Percentiles rank a stretch among this genome's conserved stretches.
Conservation (phyloP, 179 eudicot genomes). For the Silene vulgaris region DNA sequence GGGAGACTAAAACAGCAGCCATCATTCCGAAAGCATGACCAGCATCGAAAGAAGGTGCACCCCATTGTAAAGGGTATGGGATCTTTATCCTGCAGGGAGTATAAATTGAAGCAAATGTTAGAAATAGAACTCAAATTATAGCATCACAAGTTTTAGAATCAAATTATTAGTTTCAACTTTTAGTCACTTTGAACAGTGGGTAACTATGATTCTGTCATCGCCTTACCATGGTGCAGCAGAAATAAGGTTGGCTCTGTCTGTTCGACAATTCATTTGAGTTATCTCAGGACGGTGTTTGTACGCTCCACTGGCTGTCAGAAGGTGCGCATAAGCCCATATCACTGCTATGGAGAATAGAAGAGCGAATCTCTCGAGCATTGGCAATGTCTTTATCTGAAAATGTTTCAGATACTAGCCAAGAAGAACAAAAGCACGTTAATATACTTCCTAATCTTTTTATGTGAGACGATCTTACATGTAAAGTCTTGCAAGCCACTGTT, state of each 20-base stretch:
- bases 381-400: constrained; percentile 68
- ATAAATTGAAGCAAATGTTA: background rate
- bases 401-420: constrained; percentile 72
- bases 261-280: constrained; percentile 74
- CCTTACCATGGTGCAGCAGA: constrained; percentile 88
- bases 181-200: background rate
- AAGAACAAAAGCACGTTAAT: background rate
- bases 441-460: no score
- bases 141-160: no score
- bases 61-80: constrained; percentile 98
- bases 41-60: constrained; percentile 88
- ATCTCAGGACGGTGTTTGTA: constrained; percentile 76
- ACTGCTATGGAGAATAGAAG: constrained; percentile 62
- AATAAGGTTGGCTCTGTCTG: constrained; percentile 86
- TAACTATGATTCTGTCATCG: background rate
- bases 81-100: constrained; percentile 69
- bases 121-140: background rate
- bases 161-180: background rate
- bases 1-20: constrained; percentile 83
- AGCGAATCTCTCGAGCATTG: constrained; percentile 84
- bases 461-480: no score
- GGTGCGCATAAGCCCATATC: constrained; percentile 97
- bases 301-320: constrained; percentile 93
- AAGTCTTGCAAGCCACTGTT: no score
- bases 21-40: constrained; percentile 98